Conservation (phyloP, 495 filamentous ascomycete genomes). For the Rostrohypoxylon terebratum region DNA sequence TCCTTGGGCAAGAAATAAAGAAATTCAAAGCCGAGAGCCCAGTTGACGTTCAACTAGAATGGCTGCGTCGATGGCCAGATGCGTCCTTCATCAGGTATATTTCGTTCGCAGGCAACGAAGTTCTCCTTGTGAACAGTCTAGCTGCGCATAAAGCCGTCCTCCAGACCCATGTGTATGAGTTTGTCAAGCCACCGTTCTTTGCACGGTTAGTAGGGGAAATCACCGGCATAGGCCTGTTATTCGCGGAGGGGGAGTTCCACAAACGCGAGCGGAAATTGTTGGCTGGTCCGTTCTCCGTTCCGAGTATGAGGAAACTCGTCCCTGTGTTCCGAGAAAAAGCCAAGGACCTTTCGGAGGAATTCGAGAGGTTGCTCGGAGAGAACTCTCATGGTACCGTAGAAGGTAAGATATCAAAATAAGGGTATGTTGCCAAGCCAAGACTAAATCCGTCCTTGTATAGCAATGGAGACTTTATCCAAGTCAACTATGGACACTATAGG, state of each 20-base stretch:
- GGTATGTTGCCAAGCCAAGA: neutral
- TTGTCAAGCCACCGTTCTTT: slow-evolving; percentile 52
- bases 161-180: slow-evolving; percentile 51
- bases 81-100: slow-evolving; percentile 55
- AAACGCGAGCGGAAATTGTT: slow-evolving; percentile 48
- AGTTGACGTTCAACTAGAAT: slow-evolving; percentile 35
- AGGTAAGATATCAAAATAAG: slow-evolving; percentile 20
- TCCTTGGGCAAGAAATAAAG: slow-evolving; percentile 44
- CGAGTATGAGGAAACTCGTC: slow-evolving; percentile 42
- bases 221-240: slow-evolving; percentile 48
- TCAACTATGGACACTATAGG: slow-evolving; percentile 79
- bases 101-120: slow-evolving; percentile 49
- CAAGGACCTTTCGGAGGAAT: slow-evolving; percentile 12
- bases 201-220: slow-evolving; percentile 50
- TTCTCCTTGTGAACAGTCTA: slow-evolving; percentile 52
- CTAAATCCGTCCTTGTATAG: slow-evolving; percentile 16
- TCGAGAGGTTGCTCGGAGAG: slow-evolving; percentile 26
- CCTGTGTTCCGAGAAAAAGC: slow-evolving; percentile 42
- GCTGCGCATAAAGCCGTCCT: slow-evolving; percentile 53
- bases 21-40: slow-evolving; percentile 42
- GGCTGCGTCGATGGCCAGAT: slow-evolving; percentile 50
- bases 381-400: slow-evolving; percentile 38
- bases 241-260: slow-evolving; percentile 51
- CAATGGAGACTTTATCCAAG: slow-evolving; percentile 38
- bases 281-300: slow-evolving; percentile 39